Evolutionary conservation across 148 eudicot species (phyloP).

Genomic region (Camellia granthamiana): DNA sequence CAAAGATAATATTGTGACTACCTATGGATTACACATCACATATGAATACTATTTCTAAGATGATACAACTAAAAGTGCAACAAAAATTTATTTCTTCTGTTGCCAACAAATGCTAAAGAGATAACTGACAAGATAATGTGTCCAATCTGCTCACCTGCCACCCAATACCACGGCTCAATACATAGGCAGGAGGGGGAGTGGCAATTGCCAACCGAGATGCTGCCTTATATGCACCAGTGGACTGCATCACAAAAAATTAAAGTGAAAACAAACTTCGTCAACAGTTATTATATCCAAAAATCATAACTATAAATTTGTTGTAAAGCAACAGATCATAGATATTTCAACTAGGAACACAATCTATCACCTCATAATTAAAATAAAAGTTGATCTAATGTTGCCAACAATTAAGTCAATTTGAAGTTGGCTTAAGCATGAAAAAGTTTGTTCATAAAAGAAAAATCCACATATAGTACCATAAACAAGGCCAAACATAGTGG

Average conservation of each 20-base stretch:
- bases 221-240: constrained; percentile 94
- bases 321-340: background rate
- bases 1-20: background rate
- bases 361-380: background rate
- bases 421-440: background rate
- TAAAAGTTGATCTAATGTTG: background rate
- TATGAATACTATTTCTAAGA: background rate
- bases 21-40: background rate
- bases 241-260: constrained; percentile 46
- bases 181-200: constrained; percentile 99
- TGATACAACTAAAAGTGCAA: background rate
- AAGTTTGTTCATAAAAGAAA: background rate
- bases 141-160: constrained; percentile 71
- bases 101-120: background rate
- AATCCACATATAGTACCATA: background rate
- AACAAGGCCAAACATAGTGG: background rate
- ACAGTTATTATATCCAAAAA: background rate
- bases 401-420: background rate
- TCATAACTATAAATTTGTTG: background rate
- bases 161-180: constrained; percentile 95
- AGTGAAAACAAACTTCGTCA: background rate
- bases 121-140: background rate
- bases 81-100: background rate
- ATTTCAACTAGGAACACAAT: too few relatives aligned
- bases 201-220: constrained; percentile 99